These are phyloP conservation scores for Neurospora tetrasperma DNA, from an alignment of 495 filamentous ascomycete species.

Conservation along the genomic window DNA sequence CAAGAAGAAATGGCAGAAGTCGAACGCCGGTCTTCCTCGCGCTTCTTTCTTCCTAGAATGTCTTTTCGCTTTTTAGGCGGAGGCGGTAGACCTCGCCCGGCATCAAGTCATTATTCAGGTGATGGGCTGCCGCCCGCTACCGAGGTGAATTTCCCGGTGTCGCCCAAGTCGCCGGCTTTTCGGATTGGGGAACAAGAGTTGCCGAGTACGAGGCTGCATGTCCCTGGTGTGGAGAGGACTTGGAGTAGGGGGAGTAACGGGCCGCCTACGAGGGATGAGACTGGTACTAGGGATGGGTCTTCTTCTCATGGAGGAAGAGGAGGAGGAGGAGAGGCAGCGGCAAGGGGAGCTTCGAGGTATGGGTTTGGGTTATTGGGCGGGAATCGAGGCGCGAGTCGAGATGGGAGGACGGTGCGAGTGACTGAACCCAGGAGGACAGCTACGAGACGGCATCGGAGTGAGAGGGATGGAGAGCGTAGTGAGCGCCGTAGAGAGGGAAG, in stretches of 20 bases:
- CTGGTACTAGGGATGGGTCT: slow-evolving; percentile 4
- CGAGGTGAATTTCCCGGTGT: slow-evolving; percentile 17
- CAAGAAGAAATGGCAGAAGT: not conserved
- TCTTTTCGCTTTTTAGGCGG: slow-evolving; percentile 21
- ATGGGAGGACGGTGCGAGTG: not conserved
- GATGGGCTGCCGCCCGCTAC: slow-evolving; percentile 18
- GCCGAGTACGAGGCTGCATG: slow-evolving; percentile 29
- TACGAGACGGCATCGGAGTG: slow-evolving; percentile 2
- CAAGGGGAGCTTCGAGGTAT: slow-evolving; percentile 4
- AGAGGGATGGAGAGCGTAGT: slow-evolving; percentile 16
- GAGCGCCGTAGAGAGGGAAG: slow-evolving; percentile 14
- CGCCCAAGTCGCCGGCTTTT: slow-evolving; percentile 34
- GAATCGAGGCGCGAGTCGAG: not conserved
- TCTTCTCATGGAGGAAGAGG: not conserved
- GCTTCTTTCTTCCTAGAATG: slow-evolving; percentile 24
- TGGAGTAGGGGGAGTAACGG: slow-evolving; percentile 25
- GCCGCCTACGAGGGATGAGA: slow-evolving; percentile 14
- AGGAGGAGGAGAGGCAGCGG: not conserved
- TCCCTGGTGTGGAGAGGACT: slow-evolving; percentile 29
- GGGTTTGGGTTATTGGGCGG: not conserved
- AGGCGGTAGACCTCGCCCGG: slow-evolving; percentile 10
- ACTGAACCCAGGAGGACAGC: not conserved
- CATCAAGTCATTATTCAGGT: slow-evolving; percentile 18
- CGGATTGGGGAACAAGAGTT: slow-evolving; percentile 25
- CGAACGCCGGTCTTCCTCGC: slow-evolving; percentile 5